Base-by-base conservation (phyloP, 2,329 filamentous ascomycete genomes). In the Stromatinia cepivora region DNA sequence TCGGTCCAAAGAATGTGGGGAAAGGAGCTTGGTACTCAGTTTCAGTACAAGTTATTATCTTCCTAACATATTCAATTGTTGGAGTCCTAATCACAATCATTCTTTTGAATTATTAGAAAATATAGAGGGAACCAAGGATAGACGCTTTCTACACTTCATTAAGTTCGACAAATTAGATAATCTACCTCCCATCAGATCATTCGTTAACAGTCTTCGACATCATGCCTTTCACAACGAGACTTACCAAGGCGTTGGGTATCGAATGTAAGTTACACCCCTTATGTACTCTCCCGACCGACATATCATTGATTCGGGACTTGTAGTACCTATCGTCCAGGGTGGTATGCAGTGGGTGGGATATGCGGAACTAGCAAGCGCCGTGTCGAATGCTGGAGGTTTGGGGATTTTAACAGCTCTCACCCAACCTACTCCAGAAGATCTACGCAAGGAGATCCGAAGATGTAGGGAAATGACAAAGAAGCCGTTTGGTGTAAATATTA, bases 401-500 rank as follows among this genome's bases (percentile, higher is more conserved):
- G 92, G 92, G 77, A 89, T 95, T 78, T 86, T 95, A 80, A 95
- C 92, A 42, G 92, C 91, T 61, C 89, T 98, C 77, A 98, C 96
- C 67, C 96, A 97, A 86, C 92, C 95, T 46, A 91, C 92, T 22
- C 94, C 95, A 61, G 92, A 93, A 80, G 93, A 92, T 79, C 89
- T 99, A 69, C 93, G 94, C 80, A 91, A 92, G 78, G 95, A 99
- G 83, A 99, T 99, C 81, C 90, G 87, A 73, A 90, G 88, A 82
- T 97, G 92, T 85, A 90, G 89, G 75, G 87, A 85, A 73, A 88
- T 98, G 84, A 95, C 92, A 69, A 84, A 84, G 72, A 86, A 88
- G 73, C 92, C 92, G 25, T 98, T 99, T 80, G 95, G 86, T 77
- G 94, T 98, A 76, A 99, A 99, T 83, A 87, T 98, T 75, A 99